These are phyloP conservation scores for Globisporangium uncinulatum DNA, from an alignment of 352 stramenopile genomes.

Conservation along the genomic window DNA sequence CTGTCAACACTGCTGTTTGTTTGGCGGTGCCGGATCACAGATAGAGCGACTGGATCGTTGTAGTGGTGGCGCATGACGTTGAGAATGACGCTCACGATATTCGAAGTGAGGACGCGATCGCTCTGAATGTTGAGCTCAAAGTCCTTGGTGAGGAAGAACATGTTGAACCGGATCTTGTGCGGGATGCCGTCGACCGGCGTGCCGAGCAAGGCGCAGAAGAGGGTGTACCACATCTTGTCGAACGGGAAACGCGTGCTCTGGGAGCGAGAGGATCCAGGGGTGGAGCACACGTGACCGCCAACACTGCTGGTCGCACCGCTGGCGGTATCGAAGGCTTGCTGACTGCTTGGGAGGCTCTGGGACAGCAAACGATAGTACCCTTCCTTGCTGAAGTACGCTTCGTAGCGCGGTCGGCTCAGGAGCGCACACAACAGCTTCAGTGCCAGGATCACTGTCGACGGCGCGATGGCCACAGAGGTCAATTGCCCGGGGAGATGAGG, in stretches of 20 bases:
- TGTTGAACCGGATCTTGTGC: constrained; percentile 53
- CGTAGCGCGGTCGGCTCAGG: constrained; percentile 40
- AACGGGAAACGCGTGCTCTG: constrained; percentile 37
- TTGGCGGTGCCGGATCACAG: constrained; percentile 3
- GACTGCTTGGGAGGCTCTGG: constrained; percentile 49
- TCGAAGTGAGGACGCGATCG: constrained; percentile 45
- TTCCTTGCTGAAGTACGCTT: constrained; percentile 53
- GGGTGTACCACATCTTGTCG: constrained; percentile 61
- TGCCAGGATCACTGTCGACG: constrained; percentile 46
- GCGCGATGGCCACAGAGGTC: constrained; percentile 19
- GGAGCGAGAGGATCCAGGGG: not conserved
- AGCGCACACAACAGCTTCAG: constrained; percentile 45
- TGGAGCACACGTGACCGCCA: not conserved
- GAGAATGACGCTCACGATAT: constrained; percentile 49
- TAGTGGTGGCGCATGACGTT: constrained; percentile 50
- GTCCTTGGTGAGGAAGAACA: constrained; percentile 60
- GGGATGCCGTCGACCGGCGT: constrained; percentile 55
- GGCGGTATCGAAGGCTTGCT: constrained; percentile 6
- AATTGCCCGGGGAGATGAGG: constrained; percentile 10
- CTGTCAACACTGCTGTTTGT: too few species aligned
- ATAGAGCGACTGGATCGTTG: constrained; percentile 35
- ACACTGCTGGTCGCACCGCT: not conserved
- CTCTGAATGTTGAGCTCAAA: constrained; percentile 61
- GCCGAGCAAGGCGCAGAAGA: constrained; percentile 61
- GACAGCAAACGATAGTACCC: constrained; percentile 63